A percentile compares a stretch with the other conserved stretches of the same genome.
Evolutionary conservation across 2,329 filamentous ascomycete species (phyloP).

Genomic region (Lasiodiplodia sp.): DNA sequence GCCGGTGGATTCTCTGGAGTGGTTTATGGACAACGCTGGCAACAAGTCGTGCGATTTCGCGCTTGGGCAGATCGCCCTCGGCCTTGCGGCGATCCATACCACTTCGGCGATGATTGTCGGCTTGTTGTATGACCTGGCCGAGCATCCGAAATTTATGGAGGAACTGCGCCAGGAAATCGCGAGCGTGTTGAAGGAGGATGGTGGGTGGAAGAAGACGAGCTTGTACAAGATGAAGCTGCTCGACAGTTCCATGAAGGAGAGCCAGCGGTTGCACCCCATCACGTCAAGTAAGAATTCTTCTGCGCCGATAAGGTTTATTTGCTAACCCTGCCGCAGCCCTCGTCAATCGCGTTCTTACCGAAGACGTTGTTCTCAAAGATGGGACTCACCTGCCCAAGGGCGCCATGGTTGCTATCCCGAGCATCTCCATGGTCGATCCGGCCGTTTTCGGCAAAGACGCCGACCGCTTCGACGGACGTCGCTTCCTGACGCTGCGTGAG

Average conservation of each 20-base stretch:
- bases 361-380: slow-evolving; percentile 33
- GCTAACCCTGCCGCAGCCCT: background rate
- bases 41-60: slow-evolving; percentile 32
- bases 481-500: slow-evolving; percentile 28
- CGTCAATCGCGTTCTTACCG: slow-evolving; percentile 29
- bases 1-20: slow-evolving; percentile 37
- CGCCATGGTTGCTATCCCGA: slow-evolving; percentile 29
- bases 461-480: slow-evolving; percentile 30
- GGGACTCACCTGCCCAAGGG: slow-evolving; percentile 32
- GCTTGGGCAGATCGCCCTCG: slow-evolving; percentile 23
- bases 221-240: slow-evolving; percentile 32
- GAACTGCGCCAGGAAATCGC: slow-evolving; percentile 32
- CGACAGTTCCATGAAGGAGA: slow-evolving; percentile 35
- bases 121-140: slow-evolving; percentile 32
- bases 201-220: slow-evolving; percentile 28
- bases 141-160: slow-evolving; percentile 31
- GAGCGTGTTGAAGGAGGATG: slow-evolving; percentile 27
- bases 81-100: slow-evolving; percentile 36
- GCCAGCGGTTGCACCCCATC: slow-evolving; percentile 30
- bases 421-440: slow-evolving; percentile 9
- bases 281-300: slow-evolving; percentile 8
- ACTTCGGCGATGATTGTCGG: slow-evolving; percentile 32
- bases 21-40: slow-evolving; percentile 35
- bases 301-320: background rate
- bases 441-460: slow-evolving; percentile 30